Evolutionary conservation across 257 asterid species (phyloP).

Genomic region (Eustoma russellianum): DNA sequence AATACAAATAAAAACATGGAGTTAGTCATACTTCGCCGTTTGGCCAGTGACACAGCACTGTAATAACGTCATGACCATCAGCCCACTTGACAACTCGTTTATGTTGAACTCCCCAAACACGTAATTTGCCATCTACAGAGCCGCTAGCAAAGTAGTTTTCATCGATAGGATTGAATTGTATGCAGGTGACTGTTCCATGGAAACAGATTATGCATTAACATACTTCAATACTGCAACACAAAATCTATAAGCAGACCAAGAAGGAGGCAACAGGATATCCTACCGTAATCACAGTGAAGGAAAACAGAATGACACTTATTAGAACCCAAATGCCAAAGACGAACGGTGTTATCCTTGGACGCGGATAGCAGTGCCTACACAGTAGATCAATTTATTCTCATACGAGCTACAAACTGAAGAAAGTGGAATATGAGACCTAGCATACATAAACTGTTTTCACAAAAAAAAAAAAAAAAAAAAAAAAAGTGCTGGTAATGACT

Average conservation of each 20-base stretch:
- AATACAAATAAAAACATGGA: not conserved
- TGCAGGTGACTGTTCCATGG: slow-evolving; percentile 55
- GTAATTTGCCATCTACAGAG: slow-evolving; percentile 75
- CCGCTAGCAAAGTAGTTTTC: slow-evolving; percentile 71
- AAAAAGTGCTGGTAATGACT: slow-evolving; percentile 12
- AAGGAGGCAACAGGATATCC: not conserved
- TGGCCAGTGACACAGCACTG: slow-evolving; percentile 76
- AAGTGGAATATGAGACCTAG: not conserved
- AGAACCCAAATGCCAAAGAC: slow-evolving; percentile 55
- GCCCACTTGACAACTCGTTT: slow-evolving; percentile 71
- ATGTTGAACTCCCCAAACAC: slow-evolving; percentile 59
- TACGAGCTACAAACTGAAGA: not conserved
- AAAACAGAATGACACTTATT: slow-evolving; percentile 51
- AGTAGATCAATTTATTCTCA: slow-evolving; percentile 9
- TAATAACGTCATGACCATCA: slow-evolving; percentile 36
- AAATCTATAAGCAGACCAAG: not conserved
- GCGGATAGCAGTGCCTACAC: slow-evolving; percentile 69
- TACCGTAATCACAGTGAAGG: slow-evolving; percentile 70
- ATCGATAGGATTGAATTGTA: slow-evolving; percentile 73
- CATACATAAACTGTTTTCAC: no score
- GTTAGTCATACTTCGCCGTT: slow-evolving; percentile 47
- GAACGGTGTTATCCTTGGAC: slow-evolving; percentile 68
- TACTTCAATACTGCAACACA: not conserved
- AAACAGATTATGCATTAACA: slow-evolving; percentile 5
- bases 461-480: no score